phyloP scores from a whole-genome alignment of 164 flowering plant species.

The Vitis cinerea region DNA sequence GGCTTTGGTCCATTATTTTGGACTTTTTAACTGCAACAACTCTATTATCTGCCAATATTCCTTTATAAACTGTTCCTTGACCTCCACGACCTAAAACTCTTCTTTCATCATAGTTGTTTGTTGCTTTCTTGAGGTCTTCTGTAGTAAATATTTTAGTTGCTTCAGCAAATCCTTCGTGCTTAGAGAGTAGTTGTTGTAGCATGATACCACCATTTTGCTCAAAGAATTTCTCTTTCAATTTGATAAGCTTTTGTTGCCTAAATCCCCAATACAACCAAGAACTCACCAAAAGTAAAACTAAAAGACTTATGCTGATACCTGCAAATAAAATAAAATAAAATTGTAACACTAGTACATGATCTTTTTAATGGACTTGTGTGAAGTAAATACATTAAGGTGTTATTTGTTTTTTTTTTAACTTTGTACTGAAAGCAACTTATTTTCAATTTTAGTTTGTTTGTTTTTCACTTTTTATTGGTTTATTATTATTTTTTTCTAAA shows the following conservation, averaged over 20 bases:
- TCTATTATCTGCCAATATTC: conserved; percentile 29
- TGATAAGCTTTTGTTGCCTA: conserved; percentile 27
- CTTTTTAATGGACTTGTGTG: too few species aligned
- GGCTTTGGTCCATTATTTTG: conserved; percentile 32
- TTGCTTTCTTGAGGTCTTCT: conserved; percentile 44
- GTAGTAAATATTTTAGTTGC: conserved; percentile 36
- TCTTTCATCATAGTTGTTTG: conserved; percentile 31
- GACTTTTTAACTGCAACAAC: conserved; percentile 51
- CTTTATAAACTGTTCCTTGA: conserved; percentile 44
- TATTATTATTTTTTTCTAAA: too few species aligned
- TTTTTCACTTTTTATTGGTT: too few species aligned
- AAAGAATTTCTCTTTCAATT: conserved; percentile 40
- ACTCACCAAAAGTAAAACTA: conserved; percentile 1
- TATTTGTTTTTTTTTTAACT: too few species aligned
- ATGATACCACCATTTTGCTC: conserved; percentile 45
- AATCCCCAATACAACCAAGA: conserved; percentile 22
- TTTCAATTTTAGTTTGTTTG: too few species aligned
- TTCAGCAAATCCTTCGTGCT: conserved; percentile 15
- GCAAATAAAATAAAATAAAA: not conserved
- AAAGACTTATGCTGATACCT: conserved; percentile 15
- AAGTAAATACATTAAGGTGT: too few species aligned
- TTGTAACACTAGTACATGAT: too few species aligned
- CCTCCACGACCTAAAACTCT: conserved; percentile 48
- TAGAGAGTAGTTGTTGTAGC: conserved; percentile 31
- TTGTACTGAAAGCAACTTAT: too few species aligned